These are phyloP conservation scores for Coleophoma eucalyptorum DNA, from an alignment of 2,329 filamentous ascomycete species.

Conservation along the genomic window DNA sequence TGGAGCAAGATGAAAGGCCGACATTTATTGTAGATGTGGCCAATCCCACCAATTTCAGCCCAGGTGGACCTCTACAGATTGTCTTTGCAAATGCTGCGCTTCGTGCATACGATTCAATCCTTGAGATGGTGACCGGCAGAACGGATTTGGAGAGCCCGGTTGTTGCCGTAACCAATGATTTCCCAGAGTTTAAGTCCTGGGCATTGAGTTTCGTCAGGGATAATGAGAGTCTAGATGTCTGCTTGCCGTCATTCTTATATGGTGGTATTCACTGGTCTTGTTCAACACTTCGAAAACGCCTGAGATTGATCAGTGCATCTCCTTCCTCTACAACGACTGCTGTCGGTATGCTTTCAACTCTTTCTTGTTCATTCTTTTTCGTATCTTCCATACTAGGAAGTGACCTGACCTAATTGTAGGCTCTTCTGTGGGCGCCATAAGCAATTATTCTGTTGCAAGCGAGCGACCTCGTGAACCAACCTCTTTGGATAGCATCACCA, in stretches of 20 bases:
- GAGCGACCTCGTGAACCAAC: constrained; percentile 10
- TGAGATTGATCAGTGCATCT: constrained; percentile 64
- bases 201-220: constrained; percentile 51
- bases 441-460: constrained; percentile 10
- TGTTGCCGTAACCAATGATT: constrained; percentile 40
- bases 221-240: constrained; percentile 48
- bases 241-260: constrained; percentile 53
- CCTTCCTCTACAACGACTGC: constrained; percentile 23
- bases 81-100: constrained; percentile 68
- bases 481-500: background rate
- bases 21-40: constrained; percentile 71
- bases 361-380: constrained; percentile 12
- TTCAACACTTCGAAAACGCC: constrained; percentile 63
- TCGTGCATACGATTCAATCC: constrained; percentile 35
- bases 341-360: constrained; percentile 11
- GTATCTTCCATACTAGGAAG: constrained; percentile 13
- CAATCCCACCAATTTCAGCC: constrained; percentile 49
- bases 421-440: constrained; percentile 14
- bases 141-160: constrained; percentile 24
- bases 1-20: constrained; percentile 74
- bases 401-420: constrained; percentile 6
- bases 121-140: constrained; percentile 23
- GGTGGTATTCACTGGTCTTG: constrained; percentile 67
- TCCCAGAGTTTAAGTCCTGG: constrained; percentile 67
- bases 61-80: constrained; percentile 50